Conservation (phyloP, 768 basidiomycete species). For the Podaxis rugospora region DNA sequence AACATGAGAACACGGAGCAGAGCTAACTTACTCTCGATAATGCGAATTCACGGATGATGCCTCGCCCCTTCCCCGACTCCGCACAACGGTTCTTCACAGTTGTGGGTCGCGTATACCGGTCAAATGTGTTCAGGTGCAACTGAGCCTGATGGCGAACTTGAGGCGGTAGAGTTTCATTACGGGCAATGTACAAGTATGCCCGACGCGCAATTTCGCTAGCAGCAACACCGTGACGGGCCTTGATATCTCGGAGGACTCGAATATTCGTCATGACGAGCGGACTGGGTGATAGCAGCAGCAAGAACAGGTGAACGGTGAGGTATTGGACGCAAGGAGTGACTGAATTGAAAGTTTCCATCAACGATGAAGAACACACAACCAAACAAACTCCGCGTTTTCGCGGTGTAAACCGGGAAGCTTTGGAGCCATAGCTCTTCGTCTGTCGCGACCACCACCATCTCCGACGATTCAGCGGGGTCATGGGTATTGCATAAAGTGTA, state of each 20-base stretch:
- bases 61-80: slow-evolving; percentile 82
- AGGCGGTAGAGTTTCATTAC: slow-evolving; percentile 85
- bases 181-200: slow-evolving; percentile 90
- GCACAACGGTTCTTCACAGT: slow-evolving; percentile 87
- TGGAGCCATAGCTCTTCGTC: not conserved
- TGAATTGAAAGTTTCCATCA: slow-evolving; percentile 1
- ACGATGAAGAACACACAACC: slow-evolving; percentile 21
- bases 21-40: slow-evolving; percentile 62
- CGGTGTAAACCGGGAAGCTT: slow-evolving; percentile 30
- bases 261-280: slow-evolving; percentile 34
- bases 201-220: slow-evolving; percentile 79
- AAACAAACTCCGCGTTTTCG: slow-evolving; percentile 19
- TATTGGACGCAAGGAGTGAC: not conserved
- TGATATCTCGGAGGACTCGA: slow-evolving; percentile 70
- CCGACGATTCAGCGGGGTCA: slow-evolving; percentile 16
- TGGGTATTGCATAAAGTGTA: slow-evolving; percentile 22
- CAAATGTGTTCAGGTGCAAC: slow-evolving; percentile 86
- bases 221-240: slow-evolving; percentile 66
- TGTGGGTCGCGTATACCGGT: slow-evolving; percentile 76
- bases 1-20: not conserved
- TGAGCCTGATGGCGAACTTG: slow-evolving; percentile 93
- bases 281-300: not conserved
- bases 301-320: not conserved
- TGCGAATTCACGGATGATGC: slow-evolving; percentile 86
- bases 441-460: not conserved